These are phyloP conservation scores for Russula foetens DNA, from an alignment of 768 basidiomycete species.

Conservation along the genomic window DNA sequence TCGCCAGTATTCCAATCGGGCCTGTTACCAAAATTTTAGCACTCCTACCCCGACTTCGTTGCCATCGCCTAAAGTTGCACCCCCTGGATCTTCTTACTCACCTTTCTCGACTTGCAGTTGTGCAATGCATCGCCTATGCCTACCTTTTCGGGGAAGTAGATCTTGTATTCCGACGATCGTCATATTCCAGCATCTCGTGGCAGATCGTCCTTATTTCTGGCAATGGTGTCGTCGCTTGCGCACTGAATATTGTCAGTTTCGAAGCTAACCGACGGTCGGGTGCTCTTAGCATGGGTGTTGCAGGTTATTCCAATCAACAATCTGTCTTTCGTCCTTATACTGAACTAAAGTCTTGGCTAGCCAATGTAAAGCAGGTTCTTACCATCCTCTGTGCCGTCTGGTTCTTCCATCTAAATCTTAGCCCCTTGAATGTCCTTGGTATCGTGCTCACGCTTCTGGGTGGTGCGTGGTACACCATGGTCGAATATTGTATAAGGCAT, in stretches of 20 bases:
- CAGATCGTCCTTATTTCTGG: slow-evolving; percentile 41
- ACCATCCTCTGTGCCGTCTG: slow-evolving; percentile 79
- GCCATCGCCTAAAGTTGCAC: slow-evolving; percentile 39
- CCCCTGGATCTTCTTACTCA: slow-evolving; percentile 84
- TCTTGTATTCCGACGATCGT: slow-evolving; percentile 33
- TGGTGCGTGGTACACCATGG: slow-evolving; percentile 70
- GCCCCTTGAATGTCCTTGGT: slow-evolving; percentile 69
- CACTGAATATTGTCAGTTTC: slow-evolving; percentile 89
- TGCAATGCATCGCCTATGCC: slow-evolving; percentile 76
- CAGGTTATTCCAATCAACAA: slow-evolving; percentile 41
- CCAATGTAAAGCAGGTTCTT: slow-evolving; percentile 89
- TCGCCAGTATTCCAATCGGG: slow-evolving; percentile 1
- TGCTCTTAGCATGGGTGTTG: slow-evolving; percentile 85
- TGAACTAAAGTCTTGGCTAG: slow-evolving; percentile 30
- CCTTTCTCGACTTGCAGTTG: slow-evolving; percentile 87
- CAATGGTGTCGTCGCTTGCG: slow-evolving; percentile 87
- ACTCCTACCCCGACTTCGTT: slow-evolving; percentile 14
- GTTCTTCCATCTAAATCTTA: slow-evolving; percentile 80
- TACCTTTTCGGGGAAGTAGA: slow-evolving; percentile 75
- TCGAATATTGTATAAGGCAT: slow-evolving; percentile 38
- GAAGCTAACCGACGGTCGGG: slow-evolving; percentile 92
- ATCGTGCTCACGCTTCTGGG: slow-evolving; percentile 80
- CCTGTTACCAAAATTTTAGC: slow-evolving; percentile 19
- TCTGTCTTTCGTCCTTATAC: not conserved
- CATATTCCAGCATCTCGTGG: slow-evolving; percentile 25